Conservation (phyloP, 495 filamentous ascomycete species). For the Haplographium delicatum region DNA sequence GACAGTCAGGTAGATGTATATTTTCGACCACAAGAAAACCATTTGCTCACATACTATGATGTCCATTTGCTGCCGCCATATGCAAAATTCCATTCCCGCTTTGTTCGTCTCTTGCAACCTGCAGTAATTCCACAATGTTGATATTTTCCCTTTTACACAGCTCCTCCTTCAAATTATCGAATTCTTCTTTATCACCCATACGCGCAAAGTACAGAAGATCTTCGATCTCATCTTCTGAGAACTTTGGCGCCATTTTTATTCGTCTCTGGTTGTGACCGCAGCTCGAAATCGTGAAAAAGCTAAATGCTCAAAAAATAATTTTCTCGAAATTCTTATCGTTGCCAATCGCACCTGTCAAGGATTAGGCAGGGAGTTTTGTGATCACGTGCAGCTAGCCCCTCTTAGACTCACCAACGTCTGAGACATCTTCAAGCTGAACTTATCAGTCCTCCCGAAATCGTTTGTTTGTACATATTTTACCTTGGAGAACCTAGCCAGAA, state of each 20-base stretch:
- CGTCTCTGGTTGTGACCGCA: slow-evolving; percentile 35
- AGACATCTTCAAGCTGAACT: no score
- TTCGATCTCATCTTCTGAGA: slow-evolving; percentile 74
- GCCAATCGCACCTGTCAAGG: neutral
- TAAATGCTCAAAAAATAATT: no score
- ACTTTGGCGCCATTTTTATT: slow-evolving; percentile 42
- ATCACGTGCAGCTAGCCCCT: slow-evolving; percentile 8
- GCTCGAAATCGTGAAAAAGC: no score
- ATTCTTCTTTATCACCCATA: slow-evolving; percentile 63
- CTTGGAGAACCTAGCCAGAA: no score
- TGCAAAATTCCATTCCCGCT: slow-evolving; percentile 73
- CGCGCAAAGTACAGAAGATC: slow-evolving; percentile 85
- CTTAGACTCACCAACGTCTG: neutral
- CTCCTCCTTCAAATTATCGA: slow-evolving; percentile 52
- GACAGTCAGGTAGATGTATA: no score
- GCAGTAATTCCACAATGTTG: slow-evolving; percentile 51
- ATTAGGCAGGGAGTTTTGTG: neutral
- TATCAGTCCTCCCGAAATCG: no score
- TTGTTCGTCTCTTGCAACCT: slow-evolving; percentile 60
- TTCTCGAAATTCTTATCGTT: neutral
- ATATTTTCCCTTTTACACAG: slow-evolving; percentile 51
- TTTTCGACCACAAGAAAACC: no score
- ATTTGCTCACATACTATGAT: slow-evolving; percentile 51
- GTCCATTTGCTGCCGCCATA: slow-evolving; percentile 87
- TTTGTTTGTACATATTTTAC: no score